Percentiles rank a stretch among this genome's conserved stretches.
phyloP scores from a whole-genome alignment of 2,329 filamentous ascomycete genomes.

The Diaporthe eres region DNA sequence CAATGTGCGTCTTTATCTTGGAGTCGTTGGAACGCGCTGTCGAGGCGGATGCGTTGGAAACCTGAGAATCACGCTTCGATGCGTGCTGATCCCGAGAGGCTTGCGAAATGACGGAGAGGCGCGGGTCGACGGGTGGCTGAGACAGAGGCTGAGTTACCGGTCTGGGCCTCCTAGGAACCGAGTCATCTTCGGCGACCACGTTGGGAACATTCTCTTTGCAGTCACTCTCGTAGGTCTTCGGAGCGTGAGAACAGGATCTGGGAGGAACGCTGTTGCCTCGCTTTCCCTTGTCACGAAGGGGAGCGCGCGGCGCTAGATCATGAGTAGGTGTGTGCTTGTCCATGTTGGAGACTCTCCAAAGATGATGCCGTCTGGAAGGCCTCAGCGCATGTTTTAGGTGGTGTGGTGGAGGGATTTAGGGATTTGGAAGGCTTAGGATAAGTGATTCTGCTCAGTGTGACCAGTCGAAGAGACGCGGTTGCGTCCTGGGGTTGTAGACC shows the following conservation, averaged over 20 bases:
- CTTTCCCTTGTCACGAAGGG: conserved; percentile 37
- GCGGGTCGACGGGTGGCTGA: conserved; percentile 45
- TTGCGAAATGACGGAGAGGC: conserved; percentile 52
- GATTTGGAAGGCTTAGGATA: not conserved
- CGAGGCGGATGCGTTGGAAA: conserved; percentile 54
- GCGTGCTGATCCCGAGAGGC: conserved; percentile 48
- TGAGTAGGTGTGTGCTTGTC: conserved; percentile 34
- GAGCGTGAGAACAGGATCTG: conserved; percentile 1
- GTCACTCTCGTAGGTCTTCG: conserved; percentile 34
- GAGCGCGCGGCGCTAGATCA: conserved; percentile 21
- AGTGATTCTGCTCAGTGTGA: not conserved
- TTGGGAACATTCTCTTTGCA: conserved; percentile 39
- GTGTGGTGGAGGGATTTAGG: not conserved
- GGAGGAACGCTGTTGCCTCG: conserved; percentile 36
- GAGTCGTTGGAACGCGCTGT: conserved; percentile 49
- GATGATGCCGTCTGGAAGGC: not conserved
- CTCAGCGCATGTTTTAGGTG: conserved; percentile 35
- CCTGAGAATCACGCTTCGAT: conserved; percentile 55
- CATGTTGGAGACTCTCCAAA: conserved; percentile 28
- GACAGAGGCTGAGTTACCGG: conserved; percentile 17
- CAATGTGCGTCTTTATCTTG: conserved; percentile 79
- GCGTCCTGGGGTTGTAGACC: not conserved
- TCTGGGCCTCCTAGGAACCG: conserved; percentile 20
- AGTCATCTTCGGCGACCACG: conserved; percentile 20
- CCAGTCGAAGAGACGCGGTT: not conserved